Evolutionary conservation across 495 filamentous ascomycete genomes (phyloP), one percentile per base, ranked within the genome.

Genomic region (Neurospora sp.): DNA sequence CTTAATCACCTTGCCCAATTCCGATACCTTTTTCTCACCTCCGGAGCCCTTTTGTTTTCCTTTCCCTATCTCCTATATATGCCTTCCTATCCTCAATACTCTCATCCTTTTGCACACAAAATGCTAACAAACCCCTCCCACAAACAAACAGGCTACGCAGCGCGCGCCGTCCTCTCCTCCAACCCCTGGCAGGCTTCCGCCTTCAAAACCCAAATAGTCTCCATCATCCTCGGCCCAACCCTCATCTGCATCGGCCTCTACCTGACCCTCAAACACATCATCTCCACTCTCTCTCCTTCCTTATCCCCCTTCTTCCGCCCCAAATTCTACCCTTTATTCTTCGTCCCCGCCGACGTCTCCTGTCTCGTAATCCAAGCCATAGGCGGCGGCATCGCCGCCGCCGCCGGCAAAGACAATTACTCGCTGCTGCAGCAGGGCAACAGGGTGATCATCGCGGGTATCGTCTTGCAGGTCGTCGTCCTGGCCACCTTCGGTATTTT

Each of bases 361-460:
- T 91, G 88, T 68, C 80, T 93, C 3, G 73, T 89, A 42, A 78
- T 91, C 68, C 90, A 93, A 78, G 90, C 86, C 69, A 86, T 89
- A 14, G 90, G 90, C 71, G 90, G 90, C 69, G 87, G 86, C 48
- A 84, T 91, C 69, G 90, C 90, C 4, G 87, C 88, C 0, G 76
- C 82, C 0, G 87, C 85, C 10, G 80, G 79, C 17, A 73, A 80
- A 70, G 78, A 84, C 70, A 73, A 82, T 69, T 48, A 72, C 6
- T 65, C 74, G 16, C 74, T 84, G n/a, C 75, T 82, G 45, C 74
- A 80, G 35, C 73, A 76, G 40, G 89, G 89, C 2, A 89, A 92
- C 79, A 78, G 90, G 73, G 86, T 90, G 71, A 92, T 92, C 79
- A 90, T 94, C 70, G 86, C 89, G 8, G 91, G 91, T 75, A 90